Evolutionary conservation across 176 grass and related monocot species (phyloP), one percentile per base, ranked within the genome.

Genomic region (Ananas comosus): DNA sequence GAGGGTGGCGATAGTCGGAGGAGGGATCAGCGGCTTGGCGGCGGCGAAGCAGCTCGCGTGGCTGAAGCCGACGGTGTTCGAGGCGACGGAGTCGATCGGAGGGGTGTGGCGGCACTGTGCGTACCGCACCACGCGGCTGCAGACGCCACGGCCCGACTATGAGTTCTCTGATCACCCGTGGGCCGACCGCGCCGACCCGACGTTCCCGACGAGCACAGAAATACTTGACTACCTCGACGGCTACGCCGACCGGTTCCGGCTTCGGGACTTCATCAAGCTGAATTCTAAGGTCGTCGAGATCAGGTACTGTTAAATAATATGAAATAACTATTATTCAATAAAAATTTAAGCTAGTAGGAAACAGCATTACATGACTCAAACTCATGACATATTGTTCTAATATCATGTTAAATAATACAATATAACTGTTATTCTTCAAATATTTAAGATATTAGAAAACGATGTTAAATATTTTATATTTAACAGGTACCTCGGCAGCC

Each of bases 31-130:
- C 27, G 93, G 93, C 0, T 83, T 96, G 0, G 93, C 93, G 0
- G 88, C 93, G 22, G 83, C 93, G 19, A 96, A 85, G 72, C 88
- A 96, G 81, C 50, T 96, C 67, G 83, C 88, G 63, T 51, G 49
- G 52, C 74, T 87, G 48, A 83, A 96, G 52, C 93, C 93, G 24
- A 82, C 84, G 52, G 73, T 97, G 67, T 90, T 97, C 83, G 94
- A 97, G 79, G 89, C 86, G 47, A 90, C 94, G 33, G 9, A 68
- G 17, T 85, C 80, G 6, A 49, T 97, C 19, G 94, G 86, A 22
- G 94, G 93, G 1, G 94, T 97, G 71, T 97, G 94, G 94, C 81
- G 80, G 79, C 86, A 97, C 89, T 92, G 89, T 79, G 81, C 71
- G 17, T 92, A 82, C 86, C 86, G 89, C 11, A 85, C 89, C 11